Evolutionary conservation across 164 flowering plant species (phyloP).

Genomic region (Tinospora cordifolia): DNA sequence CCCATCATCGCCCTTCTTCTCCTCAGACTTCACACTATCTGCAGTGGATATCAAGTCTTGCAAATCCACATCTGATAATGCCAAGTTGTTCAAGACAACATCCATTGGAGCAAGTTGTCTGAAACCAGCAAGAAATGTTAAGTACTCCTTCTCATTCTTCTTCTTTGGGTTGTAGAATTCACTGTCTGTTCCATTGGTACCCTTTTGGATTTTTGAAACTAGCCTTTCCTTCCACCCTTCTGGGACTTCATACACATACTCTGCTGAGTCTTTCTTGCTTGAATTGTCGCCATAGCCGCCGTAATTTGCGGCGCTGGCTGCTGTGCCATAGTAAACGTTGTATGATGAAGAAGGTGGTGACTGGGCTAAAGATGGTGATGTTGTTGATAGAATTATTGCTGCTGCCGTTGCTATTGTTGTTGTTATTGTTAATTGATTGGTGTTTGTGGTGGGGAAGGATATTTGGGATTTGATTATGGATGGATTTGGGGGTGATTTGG

Average conservation of each 20-base stretch:
- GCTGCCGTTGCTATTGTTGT: slow-evolving; percentile 22
- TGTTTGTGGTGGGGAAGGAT: slow-evolving; percentile 9
- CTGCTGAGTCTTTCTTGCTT: slow-evolving; percentile 69
- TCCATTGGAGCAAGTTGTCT: slow-evolving; percentile 70
- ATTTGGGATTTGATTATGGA: no score
- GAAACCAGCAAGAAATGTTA: slow-evolving; percentile 70
- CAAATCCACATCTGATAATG: slow-evolving; percentile 71
- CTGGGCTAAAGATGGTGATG: slow-evolving; percentile 44
- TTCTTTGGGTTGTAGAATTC: slow-evolving; percentile 91
- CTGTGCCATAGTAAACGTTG: slow-evolving; percentile 77
- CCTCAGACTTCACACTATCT: slow-evolving; percentile 50
- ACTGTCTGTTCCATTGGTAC: slow-evolving; percentile 94
- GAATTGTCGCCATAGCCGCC: slow-evolving; percentile 94
- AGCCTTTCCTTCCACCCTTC: slow-evolving; percentile 83
- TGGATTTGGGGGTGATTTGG: no score
- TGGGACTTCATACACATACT: slow-evolving; percentile 85
- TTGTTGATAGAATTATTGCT: slow-evolving; percentile 28
- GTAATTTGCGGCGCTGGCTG: slow-evolving; percentile 93
- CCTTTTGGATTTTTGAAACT: slow-evolving; percentile 87
- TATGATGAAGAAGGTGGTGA: slow-evolving; percentile 26
- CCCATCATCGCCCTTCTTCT: slow-evolving; percentile 68
- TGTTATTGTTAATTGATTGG: slow-evolving; percentile 11
- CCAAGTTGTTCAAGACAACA: slow-evolving; percentile 62
- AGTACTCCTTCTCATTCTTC: slow-evolving; percentile 70
- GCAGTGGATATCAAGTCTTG: slow-evolving; percentile 72